Percentiles rank a stretch among this genome's conserved stretches.
phyloP scores from a whole-genome alignment of 1,139 yeast genomes.

The Ogataea hybrid region DNA sequence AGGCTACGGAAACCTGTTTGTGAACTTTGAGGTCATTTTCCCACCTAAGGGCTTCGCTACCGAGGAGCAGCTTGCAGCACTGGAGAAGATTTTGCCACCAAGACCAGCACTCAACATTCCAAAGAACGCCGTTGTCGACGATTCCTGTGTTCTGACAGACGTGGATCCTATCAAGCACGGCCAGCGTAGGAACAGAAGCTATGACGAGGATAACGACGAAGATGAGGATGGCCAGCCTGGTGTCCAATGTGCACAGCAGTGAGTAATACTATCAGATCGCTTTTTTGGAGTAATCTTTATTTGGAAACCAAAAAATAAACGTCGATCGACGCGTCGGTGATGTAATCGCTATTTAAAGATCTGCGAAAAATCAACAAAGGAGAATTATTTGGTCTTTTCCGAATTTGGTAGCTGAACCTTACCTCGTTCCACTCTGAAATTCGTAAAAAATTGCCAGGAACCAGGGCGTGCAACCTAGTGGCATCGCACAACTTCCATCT shows the following conservation, averaged over 20 bases:
- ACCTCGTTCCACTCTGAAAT: neutral
- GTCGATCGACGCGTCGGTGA: conserved; percentile 9
- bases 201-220: conserved; percentile 61
- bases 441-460: neutral
- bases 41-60: conserved; percentile 61
- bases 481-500: too few relatives aligned
- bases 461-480: neutral
- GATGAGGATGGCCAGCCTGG: conserved; percentile 56
- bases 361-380: neutral
- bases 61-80: conserved; percentile 63
- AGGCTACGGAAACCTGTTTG: conserved; percentile 69
- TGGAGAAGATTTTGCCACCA: conserved; percentile 66
- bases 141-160: conserved; percentile 64
- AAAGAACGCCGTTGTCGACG: conserved; percentile 70
- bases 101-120: conserved; percentile 58
- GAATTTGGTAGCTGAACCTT: neutral
- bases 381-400: neutral
- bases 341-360: conserved; percentile 1
- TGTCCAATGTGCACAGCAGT: conserved; percentile 88
- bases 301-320: neutral
- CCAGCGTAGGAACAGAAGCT: conserved; percentile 36
- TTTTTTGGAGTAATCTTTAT: conserved; percentile 1
- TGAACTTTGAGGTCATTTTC: conserved; percentile 72
- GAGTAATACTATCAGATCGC: conserved; percentile 23
- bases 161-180: conserved; percentile 63